Base-by-base conservation (phyloP, 345 rosid species). In the Camelina neglecta region DNA sequence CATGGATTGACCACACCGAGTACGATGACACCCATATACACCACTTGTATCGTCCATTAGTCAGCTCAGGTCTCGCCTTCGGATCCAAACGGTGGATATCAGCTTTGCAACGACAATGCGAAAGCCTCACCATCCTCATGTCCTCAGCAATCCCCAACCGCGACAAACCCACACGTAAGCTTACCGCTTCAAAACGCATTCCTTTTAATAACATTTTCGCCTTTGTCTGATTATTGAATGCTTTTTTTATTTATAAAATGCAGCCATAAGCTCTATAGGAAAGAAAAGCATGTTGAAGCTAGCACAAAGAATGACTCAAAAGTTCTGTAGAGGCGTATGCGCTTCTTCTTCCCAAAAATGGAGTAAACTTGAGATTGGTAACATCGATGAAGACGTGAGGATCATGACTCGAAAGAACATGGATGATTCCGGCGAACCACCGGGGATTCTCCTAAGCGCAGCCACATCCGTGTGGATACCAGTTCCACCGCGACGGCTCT, bases 391-490 rank as follows among this genome's bases (percentile, higher is more conserved):
- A 71, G 96, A 90, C 47, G 95, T 92, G 1, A 84, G 96, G 76
- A 92, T 92, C 31, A 92, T 92, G 97, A 92, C 96, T 1, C 72
- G 98, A 50, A 94, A 90, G 69, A 92, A 93, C 45, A 82, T 94
- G 0, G 92, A 92, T 26, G 97, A 90, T 71, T 90, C 96, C 0
- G 97, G 98, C 10, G 98, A 94, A 89, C 98, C 98, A 20, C 94
- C 97, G 8, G 98, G 98, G 9, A 82, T 92, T 29, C 96, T 94
- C 1, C 60, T 94, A 59, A 92, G 98, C 70, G 97, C 98, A 0
- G 95, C 97, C 18, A 90, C 98, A 20, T 94, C 98, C 0, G 97
- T 94, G 4, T 94, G 97, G 98, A 80, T 94, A 29, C 96, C 91
- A 0, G 69, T 53, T 33, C 75, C 96, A 7, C 90, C 93, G 0